Evolutionary conservation across 352 stramenopile genomes (phyloP).

Genomic region (Phytophthora kernoviae): DNA sequence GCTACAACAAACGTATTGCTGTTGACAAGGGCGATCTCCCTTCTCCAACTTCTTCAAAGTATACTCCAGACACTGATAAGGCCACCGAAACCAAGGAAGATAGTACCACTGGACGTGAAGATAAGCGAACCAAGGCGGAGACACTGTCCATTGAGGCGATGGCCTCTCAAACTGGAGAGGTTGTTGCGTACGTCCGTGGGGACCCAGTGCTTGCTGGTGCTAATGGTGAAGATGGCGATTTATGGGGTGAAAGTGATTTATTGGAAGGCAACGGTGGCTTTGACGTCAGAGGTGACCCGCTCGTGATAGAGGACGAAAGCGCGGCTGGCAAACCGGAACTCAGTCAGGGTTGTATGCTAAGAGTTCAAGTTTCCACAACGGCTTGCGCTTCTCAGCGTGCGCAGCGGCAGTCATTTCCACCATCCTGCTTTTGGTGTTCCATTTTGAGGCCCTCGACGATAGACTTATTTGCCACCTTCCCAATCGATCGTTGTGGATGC

Average conservation of each 20-base stretch:
- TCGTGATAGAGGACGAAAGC: conserved; percentile 52
- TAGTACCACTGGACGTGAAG: neutral
- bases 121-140: conserved; percentile 4
- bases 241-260: neutral
- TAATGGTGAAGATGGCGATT: neutral
- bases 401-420: conserved; percentile 71
- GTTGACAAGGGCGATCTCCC: too few relatives aligned
- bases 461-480: conserved; percentile 44
- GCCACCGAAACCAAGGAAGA: neutral
- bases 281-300: conserved; percentile 6
- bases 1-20: neutral
- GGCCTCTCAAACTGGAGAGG: conserved; percentile 8
- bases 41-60: too few relatives aligned
- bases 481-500: conserved; percentile 54
- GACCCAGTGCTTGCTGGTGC: conserved; percentile 19
- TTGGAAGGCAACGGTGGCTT: neutral
- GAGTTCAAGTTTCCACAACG: conserved; percentile 70
- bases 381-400: conserved; percentile 55
- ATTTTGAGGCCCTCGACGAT: conserved; percentile 60
- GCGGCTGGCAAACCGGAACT: conserved; percentile 34
- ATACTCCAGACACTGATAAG: neutral
- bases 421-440: conserved; percentile 60
- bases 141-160: conserved; percentile 13
- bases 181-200: conserved; percentile 33
- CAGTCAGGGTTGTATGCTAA: conserved; percentile 42